Conservation (phyloP, 768 basidiomycete genomes). For the Tephrocybe sp. region DNA sequence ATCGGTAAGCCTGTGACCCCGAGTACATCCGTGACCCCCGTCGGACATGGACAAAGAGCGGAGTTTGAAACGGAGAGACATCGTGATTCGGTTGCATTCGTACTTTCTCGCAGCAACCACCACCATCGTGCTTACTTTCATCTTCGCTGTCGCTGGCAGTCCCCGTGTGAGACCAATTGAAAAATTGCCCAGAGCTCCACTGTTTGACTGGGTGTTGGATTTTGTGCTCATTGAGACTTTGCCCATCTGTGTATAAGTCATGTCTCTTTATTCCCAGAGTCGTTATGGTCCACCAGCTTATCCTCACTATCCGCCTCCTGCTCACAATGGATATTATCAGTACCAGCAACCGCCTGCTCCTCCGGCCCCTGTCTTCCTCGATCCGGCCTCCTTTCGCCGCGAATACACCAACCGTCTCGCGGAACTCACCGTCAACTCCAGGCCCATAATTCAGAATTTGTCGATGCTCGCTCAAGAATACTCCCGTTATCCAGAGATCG, state of each 20-base stretch:
- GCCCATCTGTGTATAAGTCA: slow-evolving; percentile 35
- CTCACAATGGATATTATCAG: slow-evolving; percentile 41
- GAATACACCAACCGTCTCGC: slow-evolving; percentile 74
- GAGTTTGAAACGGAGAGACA: slow-evolving; percentile 29
- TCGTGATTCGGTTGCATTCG: slow-evolving; percentile 20
- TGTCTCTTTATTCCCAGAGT: slow-evolving; percentile 67
- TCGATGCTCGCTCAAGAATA: slow-evolving; percentile 93
- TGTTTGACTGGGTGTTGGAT: slow-evolving; percentile 12
- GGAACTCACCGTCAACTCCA: slow-evolving; percentile 90
- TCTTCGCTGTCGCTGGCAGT: slow-evolving; percentile 40
- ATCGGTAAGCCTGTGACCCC: too few species aligned
- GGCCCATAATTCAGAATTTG: slow-evolving; percentile 89
- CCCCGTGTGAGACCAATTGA: slow-evolving; percentile 53
- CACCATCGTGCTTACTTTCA: slow-evolving; percentile 36
- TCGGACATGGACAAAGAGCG: slow-evolving; percentile 22
- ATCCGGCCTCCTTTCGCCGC: slow-evolving; percentile 74
- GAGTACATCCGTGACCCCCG: not conserved
- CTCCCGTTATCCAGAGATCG: slow-evolving; percentile 72
- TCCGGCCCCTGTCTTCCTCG: slow-evolving; percentile 41
- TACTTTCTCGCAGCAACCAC: slow-evolving; percentile 35
- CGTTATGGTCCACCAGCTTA: slow-evolving; percentile 62
- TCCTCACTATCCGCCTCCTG: slow-evolving; percentile 43
- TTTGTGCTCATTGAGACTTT: slow-evolving; percentile 19
- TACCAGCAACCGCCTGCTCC: slow-evolving; percentile 47
- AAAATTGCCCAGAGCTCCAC: slow-evolving; percentile 33